Percentiles rank a stretch among this genome's conserved stretches.
Evolutionary conservation across 1,139 yeast genomes (phyloP).

Genomic region (Suhomyces chickasaworum): DNA sequence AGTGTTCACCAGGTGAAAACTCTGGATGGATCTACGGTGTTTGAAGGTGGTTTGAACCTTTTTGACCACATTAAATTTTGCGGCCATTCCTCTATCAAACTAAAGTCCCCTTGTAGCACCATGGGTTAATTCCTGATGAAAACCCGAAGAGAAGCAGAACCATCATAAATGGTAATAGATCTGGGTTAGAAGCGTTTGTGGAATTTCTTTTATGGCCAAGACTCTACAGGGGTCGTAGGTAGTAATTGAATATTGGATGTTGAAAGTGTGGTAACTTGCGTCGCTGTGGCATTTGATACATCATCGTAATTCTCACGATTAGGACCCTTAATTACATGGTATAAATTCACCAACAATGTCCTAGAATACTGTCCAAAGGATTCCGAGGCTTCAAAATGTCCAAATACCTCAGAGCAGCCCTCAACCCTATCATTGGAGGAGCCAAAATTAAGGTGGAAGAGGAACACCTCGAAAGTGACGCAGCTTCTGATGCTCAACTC

Average conservation of each 20-base stretch:
- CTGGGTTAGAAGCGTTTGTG: neutral
- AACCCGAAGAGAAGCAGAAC: neutral
- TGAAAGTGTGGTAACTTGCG: neutral
- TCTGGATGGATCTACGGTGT: neutral
- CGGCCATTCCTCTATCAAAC: neutral
- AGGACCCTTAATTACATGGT: neutral
- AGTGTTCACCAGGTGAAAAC: neutral
- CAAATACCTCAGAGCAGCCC: conserved; percentile 3
- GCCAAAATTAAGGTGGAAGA: neutral
- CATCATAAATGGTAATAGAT: neutral
- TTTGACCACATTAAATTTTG: neutral
- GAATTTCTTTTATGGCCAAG: too few relatives aligned
- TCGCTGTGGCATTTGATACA: conserved; percentile 4
- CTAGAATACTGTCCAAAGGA: neutral
- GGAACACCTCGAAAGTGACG: conserved; percentile 1
- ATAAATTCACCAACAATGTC: neutral
- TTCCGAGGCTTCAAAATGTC: conserved; percentile 5
- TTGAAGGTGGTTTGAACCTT: neutral
- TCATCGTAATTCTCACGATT: neutral
- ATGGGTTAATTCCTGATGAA: neutral
- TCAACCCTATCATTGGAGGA: conserved; percentile 9
- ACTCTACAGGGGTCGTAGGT: neutral
- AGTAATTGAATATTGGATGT: too few relatives aligned
- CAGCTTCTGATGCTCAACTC: conserved; percentile 21
- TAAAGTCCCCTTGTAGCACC: neutral